Evolutionary conservation across 208 protist genomes (phyloP).

Genomic region (Leishmania amazonensis): DNA sequence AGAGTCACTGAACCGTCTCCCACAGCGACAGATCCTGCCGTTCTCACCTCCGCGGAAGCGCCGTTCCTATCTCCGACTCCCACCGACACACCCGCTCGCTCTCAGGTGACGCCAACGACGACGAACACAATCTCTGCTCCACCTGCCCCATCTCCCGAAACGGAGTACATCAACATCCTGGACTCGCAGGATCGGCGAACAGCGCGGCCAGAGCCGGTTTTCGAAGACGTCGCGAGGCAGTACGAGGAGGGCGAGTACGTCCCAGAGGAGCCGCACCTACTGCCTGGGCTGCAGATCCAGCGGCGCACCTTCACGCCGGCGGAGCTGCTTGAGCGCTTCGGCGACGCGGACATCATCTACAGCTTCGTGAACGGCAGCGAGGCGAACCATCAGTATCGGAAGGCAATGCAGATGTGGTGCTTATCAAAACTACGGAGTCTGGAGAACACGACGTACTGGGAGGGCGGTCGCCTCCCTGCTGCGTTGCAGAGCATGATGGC

Average conservation of each 20-base stretch:
- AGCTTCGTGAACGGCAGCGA: conserved; percentile 97
- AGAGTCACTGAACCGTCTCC: neutral
- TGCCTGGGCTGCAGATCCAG: conserved; percentile 33
- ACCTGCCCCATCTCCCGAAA: neutral
- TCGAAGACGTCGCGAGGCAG: neutral
- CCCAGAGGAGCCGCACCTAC: conserved; percentile 33
- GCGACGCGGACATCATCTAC: conserved; percentile 92
- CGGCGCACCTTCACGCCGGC: conserved; percentile 36
- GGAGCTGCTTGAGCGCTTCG: conserved; percentile 35
- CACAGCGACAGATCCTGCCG: neutral
- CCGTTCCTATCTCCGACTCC: neutral
- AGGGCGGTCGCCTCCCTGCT: neutral
- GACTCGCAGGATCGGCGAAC: neutral
- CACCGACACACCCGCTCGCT: neutral
- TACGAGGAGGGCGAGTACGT: conserved; percentile 31
- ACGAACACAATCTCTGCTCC: neutral
- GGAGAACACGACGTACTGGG: neutral
- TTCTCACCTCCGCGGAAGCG: neutral
- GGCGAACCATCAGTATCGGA: conserved; percentile 51
- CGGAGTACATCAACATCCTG: neutral
- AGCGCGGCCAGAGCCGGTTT: neutral
- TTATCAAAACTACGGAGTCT: neutral
- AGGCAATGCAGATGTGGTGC: neutral
- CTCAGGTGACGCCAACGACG: neutral
- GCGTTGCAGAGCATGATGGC: neutral